Percentiles rank a stretch among this genome's conserved stretches.
phyloP scores from a whole-genome alignment of 495 filamentous ascomycete genomes.

The Penicillium nucicola region DNA sequence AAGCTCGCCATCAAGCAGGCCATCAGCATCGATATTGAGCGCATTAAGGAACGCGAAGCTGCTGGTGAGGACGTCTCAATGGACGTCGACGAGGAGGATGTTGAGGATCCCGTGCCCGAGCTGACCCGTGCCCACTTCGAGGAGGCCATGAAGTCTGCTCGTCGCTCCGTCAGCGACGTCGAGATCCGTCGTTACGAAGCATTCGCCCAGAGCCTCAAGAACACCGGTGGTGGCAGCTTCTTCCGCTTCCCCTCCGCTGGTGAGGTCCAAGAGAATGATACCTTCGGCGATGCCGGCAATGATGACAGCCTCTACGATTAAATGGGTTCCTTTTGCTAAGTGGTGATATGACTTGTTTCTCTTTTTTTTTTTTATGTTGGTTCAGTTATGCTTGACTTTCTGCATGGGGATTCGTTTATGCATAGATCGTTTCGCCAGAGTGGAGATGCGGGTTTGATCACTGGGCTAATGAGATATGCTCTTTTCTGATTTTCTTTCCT shows the following conservation, averaged over 20 bases:
- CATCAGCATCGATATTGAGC: conserved; percentile 86
- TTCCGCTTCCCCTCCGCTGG: conserved; percentile 90
- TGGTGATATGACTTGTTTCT: conserved; percentile 12
- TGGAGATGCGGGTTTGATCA: conserved; percentile 13
- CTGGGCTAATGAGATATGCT: conserved; percentile 7
- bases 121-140: conserved; percentile 96
- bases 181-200: conserved; percentile 98
- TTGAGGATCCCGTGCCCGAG: conserved; percentile 92
- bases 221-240: conserved; percentile 86
- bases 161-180: conserved; percentile 91
- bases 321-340: conserved; percentile 24
- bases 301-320: conserved; percentile 83
- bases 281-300: conserved; percentile 80
- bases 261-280: conserved; percentile 56
- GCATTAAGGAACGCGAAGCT: conserved; percentile 81
- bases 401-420: conserved; percentile 14
- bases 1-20: conserved; percentile 99
- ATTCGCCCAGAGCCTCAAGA: conserved; percentile 98
- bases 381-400: conserved; percentile 10
- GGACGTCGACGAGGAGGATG: conserved; percentile 73
- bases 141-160: conserved; percentile 93
- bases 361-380: conserved; percentile 14
- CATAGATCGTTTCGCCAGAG: conserved; percentile 19
- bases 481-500: conserved; percentile 10
- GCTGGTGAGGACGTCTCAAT: conserved; percentile 75